Evolutionary conservation across 257 asterid genomes (phyloP).

Genomic region (Forsythia suspensa): DNA sequence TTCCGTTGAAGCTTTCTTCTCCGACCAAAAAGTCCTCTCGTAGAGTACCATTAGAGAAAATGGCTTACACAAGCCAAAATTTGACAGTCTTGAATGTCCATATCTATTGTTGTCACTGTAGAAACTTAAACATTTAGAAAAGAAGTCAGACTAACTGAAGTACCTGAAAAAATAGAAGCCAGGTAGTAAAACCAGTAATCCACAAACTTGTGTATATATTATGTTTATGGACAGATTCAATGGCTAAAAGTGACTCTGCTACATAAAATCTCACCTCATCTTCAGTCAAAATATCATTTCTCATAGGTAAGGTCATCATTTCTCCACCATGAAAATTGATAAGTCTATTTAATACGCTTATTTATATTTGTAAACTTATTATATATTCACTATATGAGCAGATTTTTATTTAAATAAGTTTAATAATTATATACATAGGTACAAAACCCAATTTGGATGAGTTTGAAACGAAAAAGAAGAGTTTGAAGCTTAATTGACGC

Average conservation of each 20-base stretch:
- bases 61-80: constrained; percentile 4
- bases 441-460: too few species aligned
- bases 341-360: too few species aligned
- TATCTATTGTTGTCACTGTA: constrained; percentile 2
- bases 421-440: too few species aligned
- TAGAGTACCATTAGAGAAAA: neutral
- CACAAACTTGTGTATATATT: constrained; percentile 10
- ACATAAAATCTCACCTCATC: constrained; percentile 15
- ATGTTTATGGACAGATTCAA: constrained; percentile 13
- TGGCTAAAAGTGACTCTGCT: constrained; percentile 11
- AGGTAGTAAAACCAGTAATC: neutral
- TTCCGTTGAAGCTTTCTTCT: neutral
- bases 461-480: too few species aligned
- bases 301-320: constrained; percentile 15
- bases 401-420: too few species aligned
- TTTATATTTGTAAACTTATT: too few species aligned
- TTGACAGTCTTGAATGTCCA: neutral
- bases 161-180: neutral
- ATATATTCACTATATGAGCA: too few species aligned
- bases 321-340: constrained; percentile 17
- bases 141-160: neutral
- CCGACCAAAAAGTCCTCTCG: constrained; percentile 3
- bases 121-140: neutral
- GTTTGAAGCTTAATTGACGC: too few species aligned
- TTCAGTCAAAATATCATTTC: constrained; percentile 14